phyloP scores from a whole-genome alignment of 768 basidiomycete species.

The Tylopilus sp. region DNA sequence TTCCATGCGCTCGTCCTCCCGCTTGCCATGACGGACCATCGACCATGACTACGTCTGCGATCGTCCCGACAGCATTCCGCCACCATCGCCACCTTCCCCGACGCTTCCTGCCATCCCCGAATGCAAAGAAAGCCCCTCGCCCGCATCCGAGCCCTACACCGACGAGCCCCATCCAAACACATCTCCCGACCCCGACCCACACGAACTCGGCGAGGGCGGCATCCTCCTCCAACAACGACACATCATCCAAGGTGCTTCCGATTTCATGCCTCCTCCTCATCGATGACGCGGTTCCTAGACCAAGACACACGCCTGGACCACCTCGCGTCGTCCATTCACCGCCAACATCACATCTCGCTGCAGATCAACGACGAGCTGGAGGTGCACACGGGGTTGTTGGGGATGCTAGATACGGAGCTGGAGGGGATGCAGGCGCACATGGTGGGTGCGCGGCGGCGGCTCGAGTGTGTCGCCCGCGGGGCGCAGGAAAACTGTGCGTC shows the following conservation, averaged over 20 bases:
- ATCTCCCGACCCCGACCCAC: too few relatives aligned
- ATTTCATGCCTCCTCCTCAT: too few relatives aligned
- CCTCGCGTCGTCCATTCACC: slow-evolving; percentile 80
- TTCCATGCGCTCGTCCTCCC: too few relatives aligned
- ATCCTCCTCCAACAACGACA: slow-evolving; percentile 70
- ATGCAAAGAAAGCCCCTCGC: slow-evolving; percentile 27
- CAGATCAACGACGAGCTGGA: slow-evolving; percentile 95
- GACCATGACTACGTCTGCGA: too few relatives aligned
- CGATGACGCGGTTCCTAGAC: slow-evolving; percentile 43
- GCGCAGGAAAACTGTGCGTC: slow-evolving; percentile 76
- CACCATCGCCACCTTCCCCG: slow-evolving; percentile 26
- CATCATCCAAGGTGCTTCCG: slow-evolving; percentile 69
- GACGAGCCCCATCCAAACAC: slow-evolving; percentile 56
- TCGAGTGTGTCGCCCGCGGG: slow-evolving; percentile 72
- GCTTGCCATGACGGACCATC: too few relatives aligned
- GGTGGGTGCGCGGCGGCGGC: slow-evolving; percentile 59
- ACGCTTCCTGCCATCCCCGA: slow-evolving; percentile 28
- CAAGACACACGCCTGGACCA: slow-evolving; percentile 85
- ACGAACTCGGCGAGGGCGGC: slow-evolving; percentile 30
- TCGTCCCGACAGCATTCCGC: slow-evolving; percentile 19
- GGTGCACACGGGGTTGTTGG: slow-evolving; percentile 80
- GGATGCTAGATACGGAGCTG: slow-evolving; percentile 78
- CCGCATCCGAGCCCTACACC: slow-evolving; percentile 55
- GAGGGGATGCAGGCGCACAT: slow-evolving; percentile 68
- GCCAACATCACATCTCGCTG: slow-evolving; percentile 85